A percentile compares a stretch with the other conserved stretches of the same genome.
phyloP scores from a whole-genome alignment of 495 filamentous ascomycete genomes.

The Venustampulla echinocandica region DNA sequence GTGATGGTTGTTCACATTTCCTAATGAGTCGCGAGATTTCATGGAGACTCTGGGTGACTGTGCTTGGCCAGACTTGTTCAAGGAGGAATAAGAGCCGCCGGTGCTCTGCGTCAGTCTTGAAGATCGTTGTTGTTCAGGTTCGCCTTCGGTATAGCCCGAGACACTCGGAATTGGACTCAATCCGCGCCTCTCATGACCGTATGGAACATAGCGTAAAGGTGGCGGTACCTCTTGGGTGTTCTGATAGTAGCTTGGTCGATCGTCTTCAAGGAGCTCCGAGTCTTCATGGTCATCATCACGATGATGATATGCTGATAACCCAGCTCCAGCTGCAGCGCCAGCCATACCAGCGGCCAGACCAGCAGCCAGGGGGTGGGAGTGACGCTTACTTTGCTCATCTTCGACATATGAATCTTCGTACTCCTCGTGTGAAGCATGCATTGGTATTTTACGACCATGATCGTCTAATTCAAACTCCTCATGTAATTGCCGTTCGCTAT shows the following conservation, averaged over 20 bases:
- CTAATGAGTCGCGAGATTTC: conserved; percentile 17
- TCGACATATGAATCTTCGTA: conserved; percentile 39
- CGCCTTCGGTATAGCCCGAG: conserved; percentile 59
- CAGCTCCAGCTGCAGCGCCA: conserved; percentile 37
- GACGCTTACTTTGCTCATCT: conserved; percentile 14
- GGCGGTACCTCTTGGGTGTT: conserved; percentile 46
- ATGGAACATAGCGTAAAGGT: conserved; percentile 44
- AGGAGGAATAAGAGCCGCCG: conserved; percentile 35
- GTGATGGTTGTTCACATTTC: conserved; percentile 17
- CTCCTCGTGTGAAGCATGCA: conserved; percentile 28
- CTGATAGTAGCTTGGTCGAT: conserved; percentile 31
- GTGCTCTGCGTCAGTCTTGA: conserved; percentile 38
- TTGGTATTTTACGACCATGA: conserved; percentile 31
- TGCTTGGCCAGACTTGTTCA: conserved; percentile 21
- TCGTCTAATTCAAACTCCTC: conserved; percentile 40
- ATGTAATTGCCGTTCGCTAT: conserved; percentile 41
- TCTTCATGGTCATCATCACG: conserved; percentile 30
- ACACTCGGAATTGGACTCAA: conserved; percentile 86
- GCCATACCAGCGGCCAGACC: conserved; percentile 30
- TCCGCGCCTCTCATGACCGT: conserved; percentile 49
- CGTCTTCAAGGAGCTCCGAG: conserved; percentile 35
- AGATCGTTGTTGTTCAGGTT: conserved; percentile 38
- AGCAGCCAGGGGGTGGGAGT: conserved; percentile 9
- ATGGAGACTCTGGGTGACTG: conserved; percentile 17
- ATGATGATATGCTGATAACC: conserved; percentile 34